Percentiles rank a stretch among this genome's conserved stretches.
These are phyloP conservation scores for Skeletonema costatum DNA, from an alignment of 108 stramenopile species.

Conservation along the genomic window DNA sequence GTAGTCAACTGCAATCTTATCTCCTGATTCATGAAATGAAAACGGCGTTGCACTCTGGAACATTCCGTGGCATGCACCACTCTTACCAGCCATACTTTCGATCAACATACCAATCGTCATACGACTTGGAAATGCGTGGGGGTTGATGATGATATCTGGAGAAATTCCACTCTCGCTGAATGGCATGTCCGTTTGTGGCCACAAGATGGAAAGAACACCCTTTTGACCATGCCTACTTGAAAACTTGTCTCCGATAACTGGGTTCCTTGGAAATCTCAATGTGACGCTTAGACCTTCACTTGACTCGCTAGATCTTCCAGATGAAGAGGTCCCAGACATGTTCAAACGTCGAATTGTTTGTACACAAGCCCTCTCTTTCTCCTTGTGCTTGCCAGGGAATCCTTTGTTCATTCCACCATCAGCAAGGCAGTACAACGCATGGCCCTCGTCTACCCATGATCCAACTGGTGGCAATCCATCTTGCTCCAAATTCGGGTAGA, in stretches of 20 bases:
- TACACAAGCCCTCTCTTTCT: slow-evolving; percentile 89
- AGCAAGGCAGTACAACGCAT: slow-evolving; percentile 91
- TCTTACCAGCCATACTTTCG: slow-evolving; percentile 99
- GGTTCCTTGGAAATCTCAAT: slow-evolving; percentile 94
- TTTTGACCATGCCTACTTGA: slow-evolving; percentile 99
- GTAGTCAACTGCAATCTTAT: slow-evolving; percentile 95
- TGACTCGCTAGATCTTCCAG: slow-evolving; percentile 39
- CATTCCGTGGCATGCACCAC: slow-evolving; percentile 95
- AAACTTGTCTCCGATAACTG: slow-evolving; percentile 99
- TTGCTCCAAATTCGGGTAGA: slow-evolving; percentile 73
- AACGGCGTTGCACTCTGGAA: slow-evolving; percentile 99
- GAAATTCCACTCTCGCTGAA: slow-evolving; percentile 97
- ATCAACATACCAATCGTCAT: slow-evolving; percentile 99
- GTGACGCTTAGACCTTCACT: slow-evolving; percentile 77
- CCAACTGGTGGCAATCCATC: slow-evolving; percentile 96
- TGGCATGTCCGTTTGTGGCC: slow-evolving; percentile 99
- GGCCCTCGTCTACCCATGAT: slow-evolving; percentile 79
- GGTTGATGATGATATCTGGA: slow-evolving; percentile 99
- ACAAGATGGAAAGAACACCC: slow-evolving; percentile 97
- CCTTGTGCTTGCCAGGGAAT: slow-evolving; percentile 87
- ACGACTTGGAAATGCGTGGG: slow-evolving; percentile 96
- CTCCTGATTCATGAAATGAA: slow-evolving; percentile 93
- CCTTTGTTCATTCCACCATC: slow-evolving; percentile 76
- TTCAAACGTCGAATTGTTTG: slow-evolving; percentile 76
- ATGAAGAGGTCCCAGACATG: slow-evolving; percentile 22